Evolutionary conservation across 148 eudicot species (phyloP), one percentile per base, ranked within the genome.

Genomic region (Silene uniflora): DNA sequence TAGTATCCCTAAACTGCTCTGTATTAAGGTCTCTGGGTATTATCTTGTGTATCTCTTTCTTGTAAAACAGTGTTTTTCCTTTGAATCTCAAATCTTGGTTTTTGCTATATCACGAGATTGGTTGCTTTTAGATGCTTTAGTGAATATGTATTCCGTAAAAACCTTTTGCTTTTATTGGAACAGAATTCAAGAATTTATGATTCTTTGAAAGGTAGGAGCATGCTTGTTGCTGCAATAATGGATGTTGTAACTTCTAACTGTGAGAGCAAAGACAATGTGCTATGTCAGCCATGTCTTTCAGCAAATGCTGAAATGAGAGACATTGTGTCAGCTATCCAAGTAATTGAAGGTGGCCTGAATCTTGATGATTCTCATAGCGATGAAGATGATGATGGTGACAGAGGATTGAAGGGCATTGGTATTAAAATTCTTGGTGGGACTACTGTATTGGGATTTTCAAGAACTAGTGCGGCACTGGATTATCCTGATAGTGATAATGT

Each of bases 181-280:
- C 99, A 95, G 99, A 91, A 88, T 83, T 77, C 89, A 77, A 85
- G 92, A 79, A 71, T 85, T 88, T 89, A 86, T 85, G 92, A 92
- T 88, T 89, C 93, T 84, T 87, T 89, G 87, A 90, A 88, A 86
- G 99, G 99, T 78, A 91, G 96, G 86, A 95, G 99, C 90, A 95
- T 95, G 99, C 99, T 95, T 81, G 92, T 95, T 75, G 93, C 99
- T 59, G 97, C 99, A 77, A 87, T 95, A 69, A 92, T 95, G 99
- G 99, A 95, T 87, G 86, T 95, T 56, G 91, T 95, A 76, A 95
- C 99, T 74, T 91, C 99, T 78, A 85, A 85, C 75, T 90, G 96
- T 76, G 91, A 89, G 62, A 87, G 86, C 76, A 80, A 84, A 74
- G 91, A 85, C 80, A 88, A 83, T 52, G 78, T 80, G 58, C 77